A percentile compares a stretch with the other conserved stretches of the same genome.
phyloP scores from a whole-genome alignment of 208 protist genomes.

The Lotmaria passim region DNA sequence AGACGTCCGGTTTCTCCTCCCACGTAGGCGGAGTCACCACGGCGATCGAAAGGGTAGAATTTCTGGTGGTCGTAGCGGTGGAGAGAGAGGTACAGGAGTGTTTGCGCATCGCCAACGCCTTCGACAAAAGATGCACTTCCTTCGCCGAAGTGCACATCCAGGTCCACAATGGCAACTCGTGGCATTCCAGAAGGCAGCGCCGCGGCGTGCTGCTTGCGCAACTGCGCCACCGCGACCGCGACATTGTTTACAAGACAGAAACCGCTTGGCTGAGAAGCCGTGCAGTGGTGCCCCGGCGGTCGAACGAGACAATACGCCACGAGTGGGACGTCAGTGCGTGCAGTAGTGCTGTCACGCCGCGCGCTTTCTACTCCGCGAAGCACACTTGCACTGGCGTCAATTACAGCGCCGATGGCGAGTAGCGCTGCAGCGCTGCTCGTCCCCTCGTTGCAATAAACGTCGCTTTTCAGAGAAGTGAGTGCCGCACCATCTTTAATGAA shows the following conservation, averaged over 20 bases:
- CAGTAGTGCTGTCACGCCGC: background rate
- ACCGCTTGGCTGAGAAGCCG: constrained; percentile 57
- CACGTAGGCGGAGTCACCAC: constrained; percentile 46
- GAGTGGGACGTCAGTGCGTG: constrained; percentile 29
- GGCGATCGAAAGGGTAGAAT: constrained; percentile 71
- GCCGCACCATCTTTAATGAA: constrained; percentile 60
- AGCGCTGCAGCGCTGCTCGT: constrained; percentile 63
- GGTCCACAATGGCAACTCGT: constrained; percentile 85
- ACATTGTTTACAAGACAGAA: constrained; percentile 94
- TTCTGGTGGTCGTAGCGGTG: constrained; percentile 74
- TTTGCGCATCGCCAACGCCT: constrained; percentile 22
- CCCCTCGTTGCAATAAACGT: constrained; percentile 81
- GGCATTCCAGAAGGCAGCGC: constrained; percentile 14
- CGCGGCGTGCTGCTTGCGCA: constrained; percentile 31
- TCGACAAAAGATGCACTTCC: constrained; percentile 92
- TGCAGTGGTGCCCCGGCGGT: constrained; percentile 92
- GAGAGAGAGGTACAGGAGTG: constrained; percentile 84
- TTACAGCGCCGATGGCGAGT: constrained; percentile 65
- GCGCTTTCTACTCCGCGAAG: constrained; percentile 22
- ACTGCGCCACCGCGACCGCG: constrained; percentile 65
- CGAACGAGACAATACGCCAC: constrained; percentile 83
- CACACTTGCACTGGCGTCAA: constrained; percentile 58
- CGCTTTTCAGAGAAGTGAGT: constrained; percentile 53
- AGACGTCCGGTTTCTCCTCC: constrained; percentile 26
- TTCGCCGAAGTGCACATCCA: constrained; percentile 95